These are phyloP conservation scores for Pseudopyricularia javanii DNA, from an alignment of 2,329 filamentous ascomycete species.

Conservation along the genomic window DNA sequence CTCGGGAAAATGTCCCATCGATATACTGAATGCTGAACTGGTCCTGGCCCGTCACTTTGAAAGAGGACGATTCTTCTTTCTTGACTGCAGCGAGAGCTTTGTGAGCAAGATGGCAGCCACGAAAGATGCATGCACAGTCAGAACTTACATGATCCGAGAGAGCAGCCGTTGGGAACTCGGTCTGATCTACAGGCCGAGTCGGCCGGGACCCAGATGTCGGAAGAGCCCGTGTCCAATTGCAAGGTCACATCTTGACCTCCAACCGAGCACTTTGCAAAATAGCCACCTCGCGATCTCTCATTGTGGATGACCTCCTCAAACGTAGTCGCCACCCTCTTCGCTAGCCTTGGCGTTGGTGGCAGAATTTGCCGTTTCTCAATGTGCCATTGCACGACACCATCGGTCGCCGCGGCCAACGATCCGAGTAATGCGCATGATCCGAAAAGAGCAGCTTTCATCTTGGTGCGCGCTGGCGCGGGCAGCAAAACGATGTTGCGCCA, in stretches of 20 bases:
- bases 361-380: constrained; percentile 24
- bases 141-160: constrained; percentile 13
- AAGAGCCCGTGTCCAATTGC: constrained; percentile 53
- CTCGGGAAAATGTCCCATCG: constrained; percentile 41
- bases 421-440: constrained; percentile 12
- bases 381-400: constrained; percentile 32
- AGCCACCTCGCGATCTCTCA: constrained; percentile 30
- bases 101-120: not conserved
- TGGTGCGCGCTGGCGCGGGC: not conserved
- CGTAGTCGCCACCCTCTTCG: constrained; percentile 19
- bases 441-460: constrained; percentile 13
- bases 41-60: constrained; percentile 24
- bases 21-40: constrained; percentile 50
- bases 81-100: constrained; percentile 25
- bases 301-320: constrained; percentile 32
- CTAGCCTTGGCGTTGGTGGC: constrained; percentile 13
- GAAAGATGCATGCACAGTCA: not conserved
- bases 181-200: constrained; percentile 22
- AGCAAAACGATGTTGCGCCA: not conserved
- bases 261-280: constrained; percentile 43
- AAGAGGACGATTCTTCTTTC: constrained; percentile 31
- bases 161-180: constrained; percentile 9
- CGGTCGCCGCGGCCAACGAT: constrained; percentile 8
- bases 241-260: constrained; percentile 46
- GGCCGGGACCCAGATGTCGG: constrained; percentile 49